A percentile compares a stretch with the other conserved stretches of the same genome.
phyloP scores from a whole-genome alignment of 78 protist genomes.

The Emiliania huxleyi region DNA sequence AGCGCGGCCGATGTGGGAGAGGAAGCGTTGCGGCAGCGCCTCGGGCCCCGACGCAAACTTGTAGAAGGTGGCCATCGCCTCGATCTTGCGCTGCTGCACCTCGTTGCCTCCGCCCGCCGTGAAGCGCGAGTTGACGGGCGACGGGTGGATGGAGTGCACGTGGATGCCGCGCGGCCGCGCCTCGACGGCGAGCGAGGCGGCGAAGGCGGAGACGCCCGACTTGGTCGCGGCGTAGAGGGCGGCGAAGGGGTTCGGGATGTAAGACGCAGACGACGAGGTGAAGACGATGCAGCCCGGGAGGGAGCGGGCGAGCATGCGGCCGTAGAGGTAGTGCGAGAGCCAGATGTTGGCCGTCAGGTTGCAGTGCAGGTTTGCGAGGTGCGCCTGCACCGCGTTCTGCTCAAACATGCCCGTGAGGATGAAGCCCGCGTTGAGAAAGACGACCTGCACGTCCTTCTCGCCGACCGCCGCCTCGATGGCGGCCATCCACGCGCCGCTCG shows the following conservation, averaged over 20 bases:
- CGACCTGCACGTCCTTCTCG: not conserved
- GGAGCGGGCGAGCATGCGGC: not conserved
- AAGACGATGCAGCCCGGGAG: conserved; percentile 16
- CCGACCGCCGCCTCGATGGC: not conserved
- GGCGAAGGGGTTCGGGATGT: conserved; percentile 41
- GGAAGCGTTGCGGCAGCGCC: not conserved
- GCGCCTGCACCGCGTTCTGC: not conserved
- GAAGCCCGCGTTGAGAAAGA: conserved; percentile 39
- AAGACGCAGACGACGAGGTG: conserved; percentile 35
- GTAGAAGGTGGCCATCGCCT: not conserved
- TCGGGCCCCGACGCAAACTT: not conserved
- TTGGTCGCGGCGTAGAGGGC: conserved; percentile 30
- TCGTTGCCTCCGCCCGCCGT: not conserved
- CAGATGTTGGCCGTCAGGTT: not conserved
- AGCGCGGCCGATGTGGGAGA: not conserved
- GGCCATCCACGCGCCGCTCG: not conserved
- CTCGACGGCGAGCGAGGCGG: conserved; percentile 44
- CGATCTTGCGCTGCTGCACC: not conserved
- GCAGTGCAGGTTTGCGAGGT: conserved; percentile 33
- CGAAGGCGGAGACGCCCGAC: conserved; percentile 32
- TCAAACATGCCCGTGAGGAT: not conserved
- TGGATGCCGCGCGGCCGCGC: conserved; percentile 30
- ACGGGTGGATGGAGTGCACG: conserved; percentile 43
- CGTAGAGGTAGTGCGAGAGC: conserved; percentile 32
- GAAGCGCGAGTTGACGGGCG: not conserved